Conservation (phyloP, 495 filamentous ascomycete genomes). For the Paragyromitra xinjiangensis region DNA sequence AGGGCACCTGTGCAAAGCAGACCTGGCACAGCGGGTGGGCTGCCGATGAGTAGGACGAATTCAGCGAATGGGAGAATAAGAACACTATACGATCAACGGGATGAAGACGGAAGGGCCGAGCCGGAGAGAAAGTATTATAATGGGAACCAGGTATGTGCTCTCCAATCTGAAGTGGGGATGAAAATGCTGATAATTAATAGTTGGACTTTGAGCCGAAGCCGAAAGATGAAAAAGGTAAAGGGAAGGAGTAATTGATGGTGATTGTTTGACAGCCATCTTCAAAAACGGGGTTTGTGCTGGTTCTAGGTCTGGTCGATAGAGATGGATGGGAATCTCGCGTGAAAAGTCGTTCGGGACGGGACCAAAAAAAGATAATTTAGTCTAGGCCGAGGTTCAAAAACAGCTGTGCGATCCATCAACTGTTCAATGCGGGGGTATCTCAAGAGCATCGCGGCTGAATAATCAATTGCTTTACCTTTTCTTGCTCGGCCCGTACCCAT, state of each 20-base stretch:
- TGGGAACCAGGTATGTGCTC: slow-evolving; percentile 70
- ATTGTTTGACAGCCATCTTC: neutral
- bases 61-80: slow-evolving; percentile 62
- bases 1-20: slow-evolving; percentile 23
- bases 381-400: too few species aligned
- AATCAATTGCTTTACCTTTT: too few species aligned
- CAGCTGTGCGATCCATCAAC: too few species aligned
- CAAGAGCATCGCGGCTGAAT: too few species aligned
- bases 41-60: slow-evolving; percentile 47
- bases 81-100: slow-evolving; percentile 67
- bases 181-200: slow-evolving; percentile 13
- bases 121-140: slow-evolving; percentile 70
- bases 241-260: neutral
- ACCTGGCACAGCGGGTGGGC: slow-evolving; percentile 18
- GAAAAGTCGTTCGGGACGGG: too few species aligned
- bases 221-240: slow-evolving; percentile 29
- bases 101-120: slow-evolving; percentile 51
- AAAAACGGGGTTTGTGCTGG: neutral
- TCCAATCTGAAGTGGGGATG: neutral
- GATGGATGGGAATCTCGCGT: neutral
- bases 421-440: too few species aligned
- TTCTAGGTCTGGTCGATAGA: neutral
- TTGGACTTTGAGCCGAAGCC: slow-evolving; percentile 47
- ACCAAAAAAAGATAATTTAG: too few species aligned
- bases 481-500: too few species aligned